A percentile compares a stretch with the other conserved stretches of the same genome.
phyloP scores from a whole-genome alignment of 805 yeast genomes.

The Wickerhamiella siamensis region DNA sequence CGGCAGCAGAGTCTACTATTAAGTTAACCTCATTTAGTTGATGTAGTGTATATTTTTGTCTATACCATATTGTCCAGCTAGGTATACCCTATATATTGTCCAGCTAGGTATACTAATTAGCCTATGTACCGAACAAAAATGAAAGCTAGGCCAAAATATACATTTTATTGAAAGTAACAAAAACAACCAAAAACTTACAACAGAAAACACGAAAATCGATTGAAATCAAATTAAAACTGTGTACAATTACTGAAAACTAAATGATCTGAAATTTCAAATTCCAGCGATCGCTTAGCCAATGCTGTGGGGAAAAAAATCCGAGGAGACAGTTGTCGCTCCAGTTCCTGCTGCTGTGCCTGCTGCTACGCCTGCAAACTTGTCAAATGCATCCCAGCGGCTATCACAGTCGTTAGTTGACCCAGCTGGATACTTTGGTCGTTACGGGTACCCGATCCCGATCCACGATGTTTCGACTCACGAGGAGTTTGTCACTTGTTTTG shows the following conservation, averaged over 20 bases:
- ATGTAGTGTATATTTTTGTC: not conserved
- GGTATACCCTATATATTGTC: too few relatives aligned
- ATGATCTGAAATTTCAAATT: too few relatives aligned
- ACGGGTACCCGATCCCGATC: slow-evolving; percentile 91
- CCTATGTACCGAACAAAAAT: too few relatives aligned
- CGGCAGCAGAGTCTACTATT: not conserved
- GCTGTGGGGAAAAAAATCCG: not conserved
- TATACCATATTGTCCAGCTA: too few relatives aligned
- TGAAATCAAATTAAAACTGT: too few relatives aligned
- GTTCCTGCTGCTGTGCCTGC: not conserved
- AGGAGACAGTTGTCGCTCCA: not conserved
- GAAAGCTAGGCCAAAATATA: too few relatives aligned
- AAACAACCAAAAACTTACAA: too few relatives aligned
- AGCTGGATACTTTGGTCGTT: slow-evolving; percentile 60
- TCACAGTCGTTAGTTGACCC: slow-evolving; percentile 38
- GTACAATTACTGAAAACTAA: too few relatives aligned
- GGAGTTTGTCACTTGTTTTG: slow-evolving; percentile 77
- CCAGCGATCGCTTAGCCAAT: not conserved
- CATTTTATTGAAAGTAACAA: too few relatives aligned
- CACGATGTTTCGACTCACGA: slow-evolving; percentile 62
- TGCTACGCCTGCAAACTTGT: not conserved
- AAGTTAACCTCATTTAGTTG: not conserved
- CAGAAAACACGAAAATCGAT: too few relatives aligned
- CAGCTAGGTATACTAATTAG: too few relatives aligned
- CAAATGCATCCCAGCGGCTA: not conserved